Evolutionary conservation across 2,329 filamentous ascomycete species (phyloP).

Genomic region (Aspergillus sp.): DNA sequence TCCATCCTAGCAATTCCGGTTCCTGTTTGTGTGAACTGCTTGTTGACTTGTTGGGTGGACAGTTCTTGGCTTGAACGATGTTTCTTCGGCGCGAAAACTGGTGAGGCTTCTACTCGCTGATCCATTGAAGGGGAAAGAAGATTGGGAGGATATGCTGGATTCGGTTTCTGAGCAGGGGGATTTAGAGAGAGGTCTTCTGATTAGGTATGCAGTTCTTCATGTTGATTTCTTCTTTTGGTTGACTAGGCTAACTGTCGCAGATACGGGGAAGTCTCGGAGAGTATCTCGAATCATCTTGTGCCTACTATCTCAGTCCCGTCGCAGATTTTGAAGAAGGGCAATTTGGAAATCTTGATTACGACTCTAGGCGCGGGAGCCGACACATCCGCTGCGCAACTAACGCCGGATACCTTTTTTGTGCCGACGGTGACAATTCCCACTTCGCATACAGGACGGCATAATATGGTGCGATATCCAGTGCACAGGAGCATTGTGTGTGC

Average conservation of each 20-base stretch:
- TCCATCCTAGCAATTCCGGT: background rate
- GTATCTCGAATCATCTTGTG: conserved; percentile 51
- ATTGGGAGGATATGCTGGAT: conserved; percentile 67
- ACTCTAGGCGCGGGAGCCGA: conserved; percentile 51
- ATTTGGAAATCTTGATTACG: conserved; percentile 61
- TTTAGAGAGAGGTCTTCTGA: conserved; percentile 58
- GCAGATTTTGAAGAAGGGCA: conserved; percentile 54
- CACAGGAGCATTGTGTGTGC: conserved; percentile 77
- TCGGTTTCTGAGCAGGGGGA: conserved; percentile 41
- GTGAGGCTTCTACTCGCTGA: conserved; percentile 70
- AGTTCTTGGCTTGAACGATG: conserved; percentile 54
- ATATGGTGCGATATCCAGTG: conserved; percentile 74
- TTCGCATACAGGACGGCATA: conserved; percentile 63
- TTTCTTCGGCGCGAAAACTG: conserved; percentile 56
- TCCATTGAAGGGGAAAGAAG: conserved; percentile 61
- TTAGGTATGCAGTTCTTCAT: conserved; percentile 50
- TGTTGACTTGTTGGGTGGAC: background rate
- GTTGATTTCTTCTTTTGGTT: background rate
- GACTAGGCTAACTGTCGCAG: conserved; percentile 32
- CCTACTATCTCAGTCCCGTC: conserved; percentile 58
- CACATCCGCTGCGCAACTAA: conserved; percentile 50
- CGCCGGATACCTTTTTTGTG: conserved; percentile 67
- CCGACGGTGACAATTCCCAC: conserved; percentile 70
- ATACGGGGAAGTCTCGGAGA: conserved; percentile 54
- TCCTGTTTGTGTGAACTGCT: background rate